These are phyloP conservation scores for Chrysosporium keratinophilum DNA, from an alignment of 2,329 filamentous ascomycete species.

Conservation along the genomic window DNA sequence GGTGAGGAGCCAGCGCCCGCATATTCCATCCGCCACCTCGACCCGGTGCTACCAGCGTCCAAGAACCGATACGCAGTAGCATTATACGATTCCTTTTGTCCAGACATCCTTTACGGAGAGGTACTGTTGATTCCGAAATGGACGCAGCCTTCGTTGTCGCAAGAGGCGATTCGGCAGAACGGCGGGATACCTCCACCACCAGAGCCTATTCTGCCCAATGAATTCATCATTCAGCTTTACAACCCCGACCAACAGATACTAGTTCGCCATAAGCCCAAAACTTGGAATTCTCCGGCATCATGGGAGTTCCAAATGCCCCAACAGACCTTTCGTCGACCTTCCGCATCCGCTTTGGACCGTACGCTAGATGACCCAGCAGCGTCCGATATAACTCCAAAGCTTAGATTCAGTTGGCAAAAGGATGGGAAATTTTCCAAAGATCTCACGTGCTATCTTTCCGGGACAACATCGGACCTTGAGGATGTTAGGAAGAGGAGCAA, in stretches of 20 bases:
- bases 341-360: conserved; percentile 65
- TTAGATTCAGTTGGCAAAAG: conserved; percentile 80
- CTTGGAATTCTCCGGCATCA: conserved; percentile 67
- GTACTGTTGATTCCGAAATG: conserved; percentile 76
- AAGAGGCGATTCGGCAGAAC: conserved; percentile 64
- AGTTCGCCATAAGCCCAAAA: conserved; percentile 57
- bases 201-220: conserved; percentile 62
- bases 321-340: conserved; percentile 71
- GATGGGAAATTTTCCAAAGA: conserved; percentile 80
- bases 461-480: conserved; percentile 53
- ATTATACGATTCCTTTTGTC: conserved; percentile 69
- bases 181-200: conserved; percentile 56
- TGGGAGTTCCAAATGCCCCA: conserved; percentile 94
- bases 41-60: conserved; percentile 58
- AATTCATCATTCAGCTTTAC: conserved; percentile 81
- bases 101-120: conserved; percentile 77
- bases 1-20: conserved; percentile 69
- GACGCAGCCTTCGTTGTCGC: conserved; percentile 69
- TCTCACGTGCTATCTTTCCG: conserved; percentile 77
- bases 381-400: conserved; percentile 53
- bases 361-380: conserved; percentile 52
- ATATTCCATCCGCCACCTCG: conserved; percentile 68
- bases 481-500: conserved; percentile 65
- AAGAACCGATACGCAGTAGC: conserved; percentile 80
- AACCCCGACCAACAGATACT: conserved; percentile 77